Conservation (phyloP, 306 rosid species). For the Pyrus pyrifolia region DNA sequence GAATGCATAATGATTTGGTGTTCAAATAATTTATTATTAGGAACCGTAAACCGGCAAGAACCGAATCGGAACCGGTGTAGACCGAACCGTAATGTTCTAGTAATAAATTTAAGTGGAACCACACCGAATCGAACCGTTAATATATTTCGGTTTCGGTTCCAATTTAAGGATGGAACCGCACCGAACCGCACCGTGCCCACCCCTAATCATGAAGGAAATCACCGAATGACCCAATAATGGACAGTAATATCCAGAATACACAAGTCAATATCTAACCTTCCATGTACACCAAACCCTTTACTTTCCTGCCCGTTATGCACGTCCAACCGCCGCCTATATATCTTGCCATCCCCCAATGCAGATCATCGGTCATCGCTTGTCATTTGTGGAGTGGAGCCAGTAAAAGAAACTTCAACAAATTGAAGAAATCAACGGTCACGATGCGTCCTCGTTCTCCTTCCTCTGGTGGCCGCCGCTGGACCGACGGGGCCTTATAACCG, state of each 20-base stretch:
- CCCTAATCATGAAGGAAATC: neutral
- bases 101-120: too few species aligned
- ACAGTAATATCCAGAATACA: neutral
- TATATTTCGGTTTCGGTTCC: too few species aligned
- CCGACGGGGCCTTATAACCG: neutral
- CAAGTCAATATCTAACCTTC: neutral
- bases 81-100: too few species aligned
- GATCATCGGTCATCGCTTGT: neutral
- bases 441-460: slow-evolving; percentile 23
- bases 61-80: too few species aligned
- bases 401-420: neutral
- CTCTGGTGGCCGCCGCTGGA: neutral
- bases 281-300: too few species aligned
- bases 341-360: neutral
- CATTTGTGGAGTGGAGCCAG: neutral
- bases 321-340: neutral
- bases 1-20: too few species aligned
- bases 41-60: too few species aligned
- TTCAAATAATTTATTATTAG: too few species aligned
- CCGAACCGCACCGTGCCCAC: too few species aligned
- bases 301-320: neutral
- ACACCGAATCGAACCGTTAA: too few species aligned
- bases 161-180: too few species aligned
- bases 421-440: neutral
- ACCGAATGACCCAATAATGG: neutral